phyloP scores from a whole-genome alignment of 2,329 filamentous ascomycete species.

The Diaporthe sp. region DNA sequence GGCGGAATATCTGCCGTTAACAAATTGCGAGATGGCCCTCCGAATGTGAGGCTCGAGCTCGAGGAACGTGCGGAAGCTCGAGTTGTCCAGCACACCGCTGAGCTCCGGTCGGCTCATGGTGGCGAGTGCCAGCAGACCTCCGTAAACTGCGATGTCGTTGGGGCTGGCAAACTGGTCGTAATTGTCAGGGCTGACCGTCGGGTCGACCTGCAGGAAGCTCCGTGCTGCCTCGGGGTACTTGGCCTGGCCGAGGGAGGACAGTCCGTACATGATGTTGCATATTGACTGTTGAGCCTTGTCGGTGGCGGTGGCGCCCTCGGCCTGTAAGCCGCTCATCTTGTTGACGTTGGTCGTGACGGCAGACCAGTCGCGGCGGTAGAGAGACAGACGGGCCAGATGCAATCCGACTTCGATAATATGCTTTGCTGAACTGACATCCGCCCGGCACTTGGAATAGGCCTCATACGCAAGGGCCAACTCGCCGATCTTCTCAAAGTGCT shows the following conservation, averaged over 20 bases:
- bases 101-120: constrained; percentile 87
- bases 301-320: constrained; percentile 63
- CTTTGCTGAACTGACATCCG: constrained; percentile 85
- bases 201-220: constrained; percentile 76
- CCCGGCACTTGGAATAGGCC: constrained; percentile 87
- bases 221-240: constrained; percentile 74
- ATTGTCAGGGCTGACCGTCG: constrained; percentile 57
- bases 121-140: constrained; percentile 88
- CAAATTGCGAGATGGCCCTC: constrained; percentile 89
- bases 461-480: constrained; percentile 80
- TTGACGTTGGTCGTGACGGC: constrained; percentile 69
- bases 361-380: constrained; percentile 84
- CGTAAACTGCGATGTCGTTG: constrained; percentile 94
- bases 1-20: constrained; percentile 87
- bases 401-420: constrained; percentile 88
- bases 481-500: constrained; percentile 84
- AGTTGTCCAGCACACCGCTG: constrained; percentile 81
- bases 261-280: constrained; percentile 63
- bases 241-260: constrained; percentile 61
- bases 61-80: constrained; percentile 85
- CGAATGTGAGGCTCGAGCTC: constrained; percentile 95
- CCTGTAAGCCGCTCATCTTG: constrained; percentile 72
- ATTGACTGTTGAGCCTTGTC: constrained; percentile 62
- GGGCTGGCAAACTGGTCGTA: constrained; percentile 81
- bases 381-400: constrained; percentile 80